Base-by-base conservation (phyloP, 2,329 filamentous ascomycete species). In the Aureobasidium pullulans region DNA sequence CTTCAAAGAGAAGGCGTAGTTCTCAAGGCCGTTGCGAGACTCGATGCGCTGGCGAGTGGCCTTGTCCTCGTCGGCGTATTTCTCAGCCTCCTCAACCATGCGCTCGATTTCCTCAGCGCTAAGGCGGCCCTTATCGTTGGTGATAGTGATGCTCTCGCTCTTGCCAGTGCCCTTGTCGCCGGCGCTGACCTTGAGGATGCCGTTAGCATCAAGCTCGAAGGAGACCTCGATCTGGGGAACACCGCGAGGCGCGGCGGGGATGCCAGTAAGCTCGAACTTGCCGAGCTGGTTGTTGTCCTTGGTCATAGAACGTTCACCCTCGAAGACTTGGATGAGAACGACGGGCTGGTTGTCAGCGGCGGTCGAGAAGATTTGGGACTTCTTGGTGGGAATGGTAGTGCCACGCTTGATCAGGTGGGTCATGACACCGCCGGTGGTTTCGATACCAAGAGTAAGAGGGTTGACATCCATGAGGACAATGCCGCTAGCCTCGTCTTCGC, bases 61-160 rank as follows among this genome's bases (percentile, higher is more conserved):
- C 86, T 97, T 97, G 82, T 99, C 94, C 80, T 97, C 94, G 77
- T 99, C 94, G 72, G 94, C 94, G 75, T 92, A 97, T 81, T 96
- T 90, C 85, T 97, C 94, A 63, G 94, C 94, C 79, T 99, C 94
- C 68, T 88, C 86, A 65, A 99, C 91, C 94, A 99, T 99, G 77
- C 94, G 94, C 77, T 97, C 93, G 69, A 99, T 99, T 77, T 99
- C 94, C 68, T 99, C 94, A 71, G 88, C 88, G 69, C 88, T 91
- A 56, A 99, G 87, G 75, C 94, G 93, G 67, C 94, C 94, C 87
- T 97, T 97, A 81, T 99, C 94, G 81, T 99, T 97, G 80, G 89
- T 97, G 75, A 99, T 99, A 69, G 94, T 97, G 76, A 99, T 97
- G 64, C 88, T 91, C 83, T 99, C 91, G 64, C 84, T 85, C 84